These are phyloP conservation scores for Caryopteris hybrid DNA, from an alignment of 305 asterid species.

Conservation along the genomic window DNA sequence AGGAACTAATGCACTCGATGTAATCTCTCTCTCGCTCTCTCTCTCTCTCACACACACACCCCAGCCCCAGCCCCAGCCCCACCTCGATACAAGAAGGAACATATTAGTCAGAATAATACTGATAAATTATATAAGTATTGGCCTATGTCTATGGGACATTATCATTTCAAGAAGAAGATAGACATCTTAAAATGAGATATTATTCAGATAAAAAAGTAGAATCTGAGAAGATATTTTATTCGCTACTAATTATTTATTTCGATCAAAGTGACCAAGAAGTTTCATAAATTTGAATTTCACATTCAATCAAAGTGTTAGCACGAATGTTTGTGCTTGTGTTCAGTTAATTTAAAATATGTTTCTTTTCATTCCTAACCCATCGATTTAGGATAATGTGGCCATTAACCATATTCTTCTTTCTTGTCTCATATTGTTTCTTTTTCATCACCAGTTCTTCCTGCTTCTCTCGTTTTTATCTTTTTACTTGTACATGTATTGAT, in stretches of 20 bases:
- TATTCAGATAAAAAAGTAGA: not conserved
- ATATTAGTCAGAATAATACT: not conserved
- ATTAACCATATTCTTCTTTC: slow-evolving; percentile 8
- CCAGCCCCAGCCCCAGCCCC: too few species aligned
- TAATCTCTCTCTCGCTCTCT: slow-evolving; percentile 26
- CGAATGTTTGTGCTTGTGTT: not conserved
- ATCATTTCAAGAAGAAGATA: not conserved
- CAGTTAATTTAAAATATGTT: not conserved
- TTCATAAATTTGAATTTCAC: not conserved
- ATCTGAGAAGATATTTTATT: not conserved
- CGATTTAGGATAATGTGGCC: not conserved
- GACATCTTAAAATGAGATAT: not conserved
- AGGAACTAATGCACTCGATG: slow-evolving; percentile 95
- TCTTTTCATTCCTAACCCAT: not conserved
- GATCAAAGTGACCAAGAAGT: not conserved
- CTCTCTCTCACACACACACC: not conserved
- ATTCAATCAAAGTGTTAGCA: not conserved
- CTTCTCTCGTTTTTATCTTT: not conserved
- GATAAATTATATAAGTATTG: not conserved
- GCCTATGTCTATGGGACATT: not conserved
- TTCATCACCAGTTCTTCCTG: not conserved
- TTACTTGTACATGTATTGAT: not conserved
- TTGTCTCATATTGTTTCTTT: not conserved
- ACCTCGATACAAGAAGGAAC: too few species aligned
- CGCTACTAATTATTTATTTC: not conserved